Base-by-base conservation (phyloP, 345 rosid genomes). In the Brassica carinata region DNA sequence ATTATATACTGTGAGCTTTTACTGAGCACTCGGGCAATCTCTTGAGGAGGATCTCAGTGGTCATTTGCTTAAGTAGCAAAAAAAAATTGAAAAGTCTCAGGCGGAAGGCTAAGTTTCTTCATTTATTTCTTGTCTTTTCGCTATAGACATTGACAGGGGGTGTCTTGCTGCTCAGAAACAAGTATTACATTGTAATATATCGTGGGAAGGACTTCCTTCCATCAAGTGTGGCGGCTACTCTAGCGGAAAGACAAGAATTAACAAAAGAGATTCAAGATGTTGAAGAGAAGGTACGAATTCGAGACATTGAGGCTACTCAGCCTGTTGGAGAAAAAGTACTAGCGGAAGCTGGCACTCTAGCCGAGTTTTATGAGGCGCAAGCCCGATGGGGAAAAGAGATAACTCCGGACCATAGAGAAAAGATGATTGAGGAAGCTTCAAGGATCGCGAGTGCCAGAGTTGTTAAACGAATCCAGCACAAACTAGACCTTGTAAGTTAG, bases 131-230 rank as follows among this genome's bases (percentile, higher is more conserved):
- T 71, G 33, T 71, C 69, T 72, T n/a, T 23, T 65, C 72, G 75
- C 30, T 83, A 74, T 88, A 96, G 99, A 36, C 70, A 45, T 83
- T 96, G 85, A 96, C 98, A 74, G 99, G 97, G 48, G 98, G 99
- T 73, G 89, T 88, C 75, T 85, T 96, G 84, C 90, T 96, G 71
- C 97, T 90, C 43, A 90, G 99, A 87, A 93, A 93, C 83, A 96
- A 93, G 83, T 93, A 86, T 85, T 92, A 86, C 81, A 92, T 96
- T 69, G 99, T 96, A 73, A 84, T 96, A 14, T 96, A 84, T 81
- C 94, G 98, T 36, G 99, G 99, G 48, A 96, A 96, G 84, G 99
- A 96, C 89, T 96, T 96, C 84, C 87, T 96, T 77, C 97, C 99
- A 75, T 78, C 89, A 70, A 29, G 31, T 29, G 97, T 96, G 51